These are phyloP conservation scores for Eragrostis tef DNA, from an alignment of 202 grass and related monocot species.

Conservation along the genomic window DNA sequence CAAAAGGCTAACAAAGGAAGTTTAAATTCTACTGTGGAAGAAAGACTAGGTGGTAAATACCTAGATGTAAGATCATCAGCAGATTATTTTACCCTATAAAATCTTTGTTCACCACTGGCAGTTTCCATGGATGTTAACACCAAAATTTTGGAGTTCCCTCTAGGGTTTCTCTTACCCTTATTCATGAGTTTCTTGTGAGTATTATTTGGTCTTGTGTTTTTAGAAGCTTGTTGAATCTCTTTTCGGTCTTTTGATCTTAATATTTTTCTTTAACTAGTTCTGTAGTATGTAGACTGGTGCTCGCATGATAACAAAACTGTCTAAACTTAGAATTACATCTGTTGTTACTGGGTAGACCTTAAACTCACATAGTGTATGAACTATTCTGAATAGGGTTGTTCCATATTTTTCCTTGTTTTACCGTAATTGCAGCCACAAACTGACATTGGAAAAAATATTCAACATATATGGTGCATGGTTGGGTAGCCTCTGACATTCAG, in stretches of 20 bases:
- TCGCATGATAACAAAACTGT: background rate
- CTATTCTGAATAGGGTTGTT: background rate
- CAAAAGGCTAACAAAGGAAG: background rate
- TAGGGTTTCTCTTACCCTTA: background rate
- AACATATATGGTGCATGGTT: background rate
- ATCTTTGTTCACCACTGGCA: background rate
- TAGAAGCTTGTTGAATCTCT: background rate
- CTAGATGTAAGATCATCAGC: background rate
- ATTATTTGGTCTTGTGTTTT: background rate
- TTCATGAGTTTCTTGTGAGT: background rate
- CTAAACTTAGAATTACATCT: background rate
- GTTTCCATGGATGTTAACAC: background rate
- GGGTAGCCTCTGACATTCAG: background rate
- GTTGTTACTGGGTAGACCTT: background rate
- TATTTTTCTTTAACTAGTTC: background rate
- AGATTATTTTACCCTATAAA: background rate
- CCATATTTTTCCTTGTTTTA: background rate
- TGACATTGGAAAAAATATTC: conserved; percentile 6
- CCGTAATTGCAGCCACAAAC: background rate
- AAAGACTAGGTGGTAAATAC: background rate
- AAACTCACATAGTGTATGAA: background rate
- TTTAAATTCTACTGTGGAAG: background rate
- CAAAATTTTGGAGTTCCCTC: background rate
- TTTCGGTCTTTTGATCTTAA: background rate
- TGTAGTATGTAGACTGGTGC: background rate